Conservation (phyloP, 2,329 filamentous ascomycete genomes). For the Fusarium protoensiforme region DNA sequence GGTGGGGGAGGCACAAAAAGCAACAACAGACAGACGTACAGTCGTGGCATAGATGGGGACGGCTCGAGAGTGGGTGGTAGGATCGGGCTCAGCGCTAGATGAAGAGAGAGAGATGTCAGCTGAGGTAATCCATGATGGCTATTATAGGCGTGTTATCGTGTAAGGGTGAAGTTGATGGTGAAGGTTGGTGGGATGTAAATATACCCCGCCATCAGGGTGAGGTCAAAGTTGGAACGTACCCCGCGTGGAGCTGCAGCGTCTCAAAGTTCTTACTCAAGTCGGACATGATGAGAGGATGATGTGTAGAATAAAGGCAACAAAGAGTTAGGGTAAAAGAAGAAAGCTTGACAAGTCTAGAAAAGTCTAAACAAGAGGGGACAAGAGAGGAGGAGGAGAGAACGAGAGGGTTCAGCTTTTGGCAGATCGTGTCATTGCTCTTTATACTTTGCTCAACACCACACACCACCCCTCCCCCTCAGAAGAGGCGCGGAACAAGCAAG, state of each 20-base stretch:
- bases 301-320: background rate
- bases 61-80: constrained; percentile 85
- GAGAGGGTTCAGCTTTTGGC: background rate
- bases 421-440: constrained; percentile 35
- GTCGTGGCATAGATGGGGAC: constrained; percentile 96
- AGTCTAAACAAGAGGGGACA: constrained; percentile 35
- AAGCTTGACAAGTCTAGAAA: background rate
- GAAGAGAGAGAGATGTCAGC: constrained; percentile 20
- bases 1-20: background rate
- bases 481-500: background rate
- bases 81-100: constrained; percentile 80
- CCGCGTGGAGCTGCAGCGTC: constrained; percentile 87
- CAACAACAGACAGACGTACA: constrained; percentile 47
- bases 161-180: background rate
- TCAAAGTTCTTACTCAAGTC: constrained; percentile 75
- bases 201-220: constrained; percentile 31
- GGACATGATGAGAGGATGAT: constrained; percentile 44
- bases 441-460: constrained; percentile 24
- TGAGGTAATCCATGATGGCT: background rate
- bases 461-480: background rate
- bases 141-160: background rate
- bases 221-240: constrained; percentile 61
- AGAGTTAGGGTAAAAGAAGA: too few species aligned
- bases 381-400: constrained; percentile 3
- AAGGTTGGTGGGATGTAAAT: background rate